Conservation (phyloP, 331 rosid species). For the Arachis monticola region DNA sequence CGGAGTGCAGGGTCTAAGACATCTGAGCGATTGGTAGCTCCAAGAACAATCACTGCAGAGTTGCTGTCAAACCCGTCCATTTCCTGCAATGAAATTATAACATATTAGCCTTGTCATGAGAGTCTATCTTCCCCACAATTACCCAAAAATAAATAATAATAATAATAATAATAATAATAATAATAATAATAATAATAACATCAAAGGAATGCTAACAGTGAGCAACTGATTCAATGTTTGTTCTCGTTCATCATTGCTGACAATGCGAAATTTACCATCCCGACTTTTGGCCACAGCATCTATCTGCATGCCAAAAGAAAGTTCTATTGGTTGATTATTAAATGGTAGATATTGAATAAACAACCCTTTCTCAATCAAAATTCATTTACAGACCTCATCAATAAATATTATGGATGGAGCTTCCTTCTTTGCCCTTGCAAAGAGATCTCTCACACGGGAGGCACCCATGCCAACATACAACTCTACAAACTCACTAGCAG, state of each 20-base stretch:
- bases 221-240: slow-evolving; percentile 99
- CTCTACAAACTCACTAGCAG: slow-evolving; percentile 99
- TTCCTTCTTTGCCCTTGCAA: slow-evolving; percentile 99
- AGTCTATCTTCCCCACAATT: slow-evolving; percentile 4
- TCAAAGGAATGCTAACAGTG: slow-evolving; percentile 67
- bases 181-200: slow-evolving; percentile 16
- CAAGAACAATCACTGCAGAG: slow-evolving; percentile 97
- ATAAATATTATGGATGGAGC: slow-evolving; percentile 94
- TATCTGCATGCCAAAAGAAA: slow-evolving; percentile 63
- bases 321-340: slow-evolving; percentile 11
- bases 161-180: too few species aligned
- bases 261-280: slow-evolving; percentile 94
- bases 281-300: slow-evolving; percentile 99
- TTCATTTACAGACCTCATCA: slow-evolving; percentile 71
- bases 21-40: slow-evolving; percentile 97
- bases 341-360: slow-evolving; percentile 34
- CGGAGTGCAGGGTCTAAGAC: slow-evolving; percentile 98
- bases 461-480: slow-evolving; percentile 99
- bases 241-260: slow-evolving; percentile 97
- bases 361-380: slow-evolving; percentile 14
- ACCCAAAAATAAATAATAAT: background rate
- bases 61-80: slow-evolving; percentile 99
- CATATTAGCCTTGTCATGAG: slow-evolving; percentile 30
- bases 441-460: slow-evolving; percentile 99
- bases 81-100: slow-evolving; percentile 66